Evolutionary conservation across 2,329 filamentous ascomycete genomes (phyloP).

Genomic region (Diaporthe sp.): DNA sequence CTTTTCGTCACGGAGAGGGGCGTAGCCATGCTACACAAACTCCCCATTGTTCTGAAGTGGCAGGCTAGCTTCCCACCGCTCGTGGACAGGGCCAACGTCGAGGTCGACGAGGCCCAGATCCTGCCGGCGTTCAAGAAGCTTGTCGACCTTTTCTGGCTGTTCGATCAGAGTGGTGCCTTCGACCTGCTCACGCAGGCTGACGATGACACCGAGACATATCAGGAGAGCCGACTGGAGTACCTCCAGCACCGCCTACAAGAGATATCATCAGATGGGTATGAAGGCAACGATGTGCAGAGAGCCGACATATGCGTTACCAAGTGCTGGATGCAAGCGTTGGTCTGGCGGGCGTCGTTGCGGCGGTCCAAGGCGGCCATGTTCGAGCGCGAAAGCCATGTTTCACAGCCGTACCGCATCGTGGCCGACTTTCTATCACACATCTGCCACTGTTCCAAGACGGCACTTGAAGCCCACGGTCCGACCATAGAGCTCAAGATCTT

Average conservation of each 20-base stretch:
- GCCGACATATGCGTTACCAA: conserved; percentile 64
- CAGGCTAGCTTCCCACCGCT: conserved; percentile 55
- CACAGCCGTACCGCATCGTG: conserved; percentile 60
- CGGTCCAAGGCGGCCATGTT: conserved; percentile 40
- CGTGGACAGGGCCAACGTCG: conserved; percentile 48
- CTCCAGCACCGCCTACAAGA: conserved; percentile 61
- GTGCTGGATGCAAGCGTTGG: conserved; percentile 65
- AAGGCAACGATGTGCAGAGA: conserved; percentile 62
- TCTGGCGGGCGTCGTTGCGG: conserved; percentile 59
- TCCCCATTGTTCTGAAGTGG: conserved; percentile 60
- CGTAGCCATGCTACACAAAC: conserved; percentile 64
- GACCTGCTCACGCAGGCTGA: conserved; percentile 59
- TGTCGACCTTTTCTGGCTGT: conserved; percentile 63
- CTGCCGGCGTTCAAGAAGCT: conserved; percentile 64
- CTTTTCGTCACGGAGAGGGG: conserved; percentile 65
- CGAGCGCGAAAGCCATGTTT: conserved; percentile 46
- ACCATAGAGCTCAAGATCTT: conserved; percentile 64
- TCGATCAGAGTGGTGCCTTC: conserved; percentile 64
- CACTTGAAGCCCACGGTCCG: conserved; percentile 64
- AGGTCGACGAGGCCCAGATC: conserved; percentile 57
- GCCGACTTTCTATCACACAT: conserved; percentile 61
- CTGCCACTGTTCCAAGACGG: conserved; percentile 58
- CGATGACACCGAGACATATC: conserved; percentile 48
- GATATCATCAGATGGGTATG: conserved; percentile 53
- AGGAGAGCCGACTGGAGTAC: conserved; percentile 51